Evolutionary conservation across 2,329 filamentous ascomycete species (phyloP), one percentile per base, ranked within the genome.

Genomic region (Apiospora arundinis): DNA sequence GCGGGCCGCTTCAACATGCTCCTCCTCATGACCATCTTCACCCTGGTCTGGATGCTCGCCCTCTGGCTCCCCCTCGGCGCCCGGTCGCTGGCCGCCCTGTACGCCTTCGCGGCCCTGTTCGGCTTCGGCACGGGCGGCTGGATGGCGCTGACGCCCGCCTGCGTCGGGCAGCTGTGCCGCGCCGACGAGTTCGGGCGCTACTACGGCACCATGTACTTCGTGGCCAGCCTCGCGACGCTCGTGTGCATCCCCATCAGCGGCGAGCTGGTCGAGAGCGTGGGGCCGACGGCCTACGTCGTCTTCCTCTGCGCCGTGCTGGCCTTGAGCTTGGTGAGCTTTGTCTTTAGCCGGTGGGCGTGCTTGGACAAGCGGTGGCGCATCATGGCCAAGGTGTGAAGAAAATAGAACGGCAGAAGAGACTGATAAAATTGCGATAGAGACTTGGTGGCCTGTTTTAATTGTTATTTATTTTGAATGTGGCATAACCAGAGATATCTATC

Each of bases 1-100:
- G 77, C 92, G 3, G 92, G 92, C 0, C 87, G 91, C 5, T 93
- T 90, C 82, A 93, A 94, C 75, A 87, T 87, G 48, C 89, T 93
- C 82, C 87, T 93, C 49, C 79, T 86, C 18, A 88, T 89, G 0
- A 83, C 91, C 5, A 77, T 83, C 1, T 42, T 75, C 9, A 73
- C 72, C 37, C 81, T 91, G 8, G 76, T 78, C 44, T 72, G 77
- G 70, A 78, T 89, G 14, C 87, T 88, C 6, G 87, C 86, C 9
- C 79, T 92, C 18, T 94, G 92, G 92, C 84, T 93, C 9, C 91
- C 81, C 2, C 78, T 81, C 84, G 1, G 77, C 81, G 32, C 12
- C 11, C 2, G 12, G 8, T 84, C 78, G 8, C 78, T 84, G 23
- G 80, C 85, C 0, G 79, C 92, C 28, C 82, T 91, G 0, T 83